Percentiles rank a stretch among this genome's conserved stretches.
Conservation (phyloP, 2,329 filamentous ascomycete genomes). For the Catunica adiposa region DNA sequence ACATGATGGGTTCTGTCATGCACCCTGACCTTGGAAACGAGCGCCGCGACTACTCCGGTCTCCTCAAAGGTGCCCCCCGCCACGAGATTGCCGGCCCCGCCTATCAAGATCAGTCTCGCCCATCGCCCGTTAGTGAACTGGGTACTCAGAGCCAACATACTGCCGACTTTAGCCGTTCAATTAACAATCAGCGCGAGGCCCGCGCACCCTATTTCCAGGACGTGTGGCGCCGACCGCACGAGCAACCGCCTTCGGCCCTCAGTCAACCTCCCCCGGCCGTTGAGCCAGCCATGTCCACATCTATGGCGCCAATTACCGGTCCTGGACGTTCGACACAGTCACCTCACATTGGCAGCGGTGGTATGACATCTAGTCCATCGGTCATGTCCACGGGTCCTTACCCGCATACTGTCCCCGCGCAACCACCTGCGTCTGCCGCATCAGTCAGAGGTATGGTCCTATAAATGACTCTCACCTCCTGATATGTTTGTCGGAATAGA, state of each 20-base stretch:
- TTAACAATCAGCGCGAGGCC: constrained; percentile 65
- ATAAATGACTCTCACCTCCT: constrained; percentile 25
- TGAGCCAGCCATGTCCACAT: constrained; percentile 16
- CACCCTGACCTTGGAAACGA: constrained; percentile 27
- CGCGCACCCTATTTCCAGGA: constrained; percentile 65
- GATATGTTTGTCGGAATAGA: constrained; percentile 26
- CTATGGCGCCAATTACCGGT: constrained; percentile 23
- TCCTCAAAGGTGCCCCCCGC: constrained; percentile 59
- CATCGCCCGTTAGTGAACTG: constrained; percentile 61
- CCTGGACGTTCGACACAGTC: constrained; percentile 40
- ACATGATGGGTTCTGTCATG: constrained; percentile 47
- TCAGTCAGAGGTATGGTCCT: constrained; percentile 53
- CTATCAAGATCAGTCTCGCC: constrained; percentile 73
- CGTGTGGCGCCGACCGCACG: constrained; percentile 69
- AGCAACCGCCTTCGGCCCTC: constrained; percentile 43
- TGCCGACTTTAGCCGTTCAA: constrained; percentile 74
- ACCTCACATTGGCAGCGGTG: constrained; percentile 37
- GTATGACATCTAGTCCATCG: constrained; percentile 38
- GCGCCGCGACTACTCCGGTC: constrained; percentile 59
- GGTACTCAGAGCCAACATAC: constrained; percentile 75
- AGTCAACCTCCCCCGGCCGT: constrained; percentile 27
- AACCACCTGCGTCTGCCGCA: constrained; percentile 54
- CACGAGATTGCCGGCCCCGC: constrained; percentile 78
- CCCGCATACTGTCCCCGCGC: constrained; percentile 53
- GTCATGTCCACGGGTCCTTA: constrained; percentile 51